Percentiles rank a stretch among this genome's conserved stretches.
phyloP scores from a whole-genome alignment of 306 rosid species.

The Ceratonia siliqua region DNA sequence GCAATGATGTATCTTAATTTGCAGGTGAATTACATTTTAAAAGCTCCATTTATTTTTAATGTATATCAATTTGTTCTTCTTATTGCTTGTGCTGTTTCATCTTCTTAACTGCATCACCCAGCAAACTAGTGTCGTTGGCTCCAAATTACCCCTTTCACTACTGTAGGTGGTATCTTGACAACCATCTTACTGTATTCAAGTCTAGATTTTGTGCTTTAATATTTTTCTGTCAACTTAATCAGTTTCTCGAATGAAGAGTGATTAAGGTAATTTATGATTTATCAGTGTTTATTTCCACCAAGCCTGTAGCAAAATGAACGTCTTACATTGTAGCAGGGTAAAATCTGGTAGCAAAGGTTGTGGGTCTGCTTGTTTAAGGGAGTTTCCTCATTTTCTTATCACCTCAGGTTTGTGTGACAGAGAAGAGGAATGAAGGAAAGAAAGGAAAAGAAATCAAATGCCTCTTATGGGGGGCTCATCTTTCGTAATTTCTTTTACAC shows the following conservation, averaged over 20 bases:
- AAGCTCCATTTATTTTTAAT: conserved; percentile 28
- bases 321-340: not conserved
- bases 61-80: conserved; percentile 21
- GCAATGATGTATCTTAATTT: conserved; percentile 30
- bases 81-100: conserved; percentile 9
- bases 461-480: not conserved
- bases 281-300: not conserved
- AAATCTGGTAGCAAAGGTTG: not conserved
- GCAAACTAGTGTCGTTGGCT: not conserved
- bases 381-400: not conserved
- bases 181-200: not conserved
- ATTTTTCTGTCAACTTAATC: not conserved
- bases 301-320: not conserved
- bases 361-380: not conserved
- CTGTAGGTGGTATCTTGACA: not conserved
- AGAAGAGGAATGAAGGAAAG: not conserved
- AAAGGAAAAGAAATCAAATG: not conserved
- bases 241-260: not conserved
- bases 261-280: not conserved
- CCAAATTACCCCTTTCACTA: not conserved
- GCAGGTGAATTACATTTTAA: conserved; percentile 18
- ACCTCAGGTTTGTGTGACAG: not conserved
- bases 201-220: not conserved
- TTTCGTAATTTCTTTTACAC: not conserved
- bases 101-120: conserved; percentile 14